Conservation (phyloP, 345 rosid genomes). For the Eucalyptus tenuipes region DNA sequence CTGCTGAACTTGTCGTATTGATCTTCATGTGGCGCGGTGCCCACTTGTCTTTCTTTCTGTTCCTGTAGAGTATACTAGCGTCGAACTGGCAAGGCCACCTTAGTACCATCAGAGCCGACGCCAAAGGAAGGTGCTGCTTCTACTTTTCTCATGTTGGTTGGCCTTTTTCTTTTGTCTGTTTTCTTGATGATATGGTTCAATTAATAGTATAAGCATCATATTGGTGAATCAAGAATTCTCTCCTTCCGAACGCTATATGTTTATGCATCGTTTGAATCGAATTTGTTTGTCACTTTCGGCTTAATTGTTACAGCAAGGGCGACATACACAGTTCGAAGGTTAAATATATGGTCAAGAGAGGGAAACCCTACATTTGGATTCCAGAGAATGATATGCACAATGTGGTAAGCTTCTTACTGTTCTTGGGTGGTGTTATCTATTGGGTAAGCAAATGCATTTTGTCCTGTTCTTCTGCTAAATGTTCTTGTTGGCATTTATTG, state of each 20-base stretch:
- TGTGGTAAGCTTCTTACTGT: constrained; percentile 33
- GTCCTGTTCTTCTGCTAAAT: not conserved
- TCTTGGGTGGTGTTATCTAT: not conserved
- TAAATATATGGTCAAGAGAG: constrained; percentile 58
- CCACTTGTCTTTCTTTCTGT: not conserved
- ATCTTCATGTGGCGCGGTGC: not conserved
- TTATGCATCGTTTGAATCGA: not conserved
- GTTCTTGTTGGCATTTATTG: not conserved
- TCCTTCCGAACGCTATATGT: not conserved
- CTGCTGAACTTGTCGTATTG: not conserved
- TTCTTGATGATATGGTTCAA: not conserved
- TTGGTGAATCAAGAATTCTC: not conserved
- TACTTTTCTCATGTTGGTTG: not conserved
- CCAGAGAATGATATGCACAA: constrained; percentile 70
- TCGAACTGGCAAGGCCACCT: constrained; percentile 80
- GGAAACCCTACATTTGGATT: constrained; percentile 78
- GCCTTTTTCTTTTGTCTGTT: not conserved
- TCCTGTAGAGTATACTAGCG: constrained; percentile 51
- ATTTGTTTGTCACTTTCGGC: not conserved
- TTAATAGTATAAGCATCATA: not conserved
- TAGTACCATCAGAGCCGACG: constrained; percentile 71
- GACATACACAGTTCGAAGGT: constrained; percentile 67
- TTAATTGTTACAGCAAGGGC: constrained; percentile 26
- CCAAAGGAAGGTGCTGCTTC: constrained; percentile 59
- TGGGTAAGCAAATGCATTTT: not conserved